phyloP scores from a whole-genome alignment of 305 asterid species.

The Fraxinus paxiana region DNA sequence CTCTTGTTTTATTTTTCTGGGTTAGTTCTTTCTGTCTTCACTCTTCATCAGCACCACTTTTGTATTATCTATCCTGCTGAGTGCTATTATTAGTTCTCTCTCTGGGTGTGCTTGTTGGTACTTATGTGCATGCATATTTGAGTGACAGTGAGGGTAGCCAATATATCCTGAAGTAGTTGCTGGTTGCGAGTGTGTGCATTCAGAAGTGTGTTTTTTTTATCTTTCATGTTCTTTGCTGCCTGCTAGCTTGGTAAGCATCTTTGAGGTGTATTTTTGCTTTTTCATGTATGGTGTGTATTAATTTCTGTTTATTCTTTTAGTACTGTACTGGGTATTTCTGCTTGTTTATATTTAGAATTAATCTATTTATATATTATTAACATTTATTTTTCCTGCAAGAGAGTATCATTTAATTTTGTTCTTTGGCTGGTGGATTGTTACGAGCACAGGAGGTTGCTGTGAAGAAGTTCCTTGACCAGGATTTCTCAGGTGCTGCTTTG shows the following conservation, averaged over 20 bases:
- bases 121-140: not conserved
- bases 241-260: not conserved
- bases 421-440: slow-evolving; percentile 27
- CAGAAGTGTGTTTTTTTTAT: not conserved
- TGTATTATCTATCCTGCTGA: not conserved
- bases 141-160: not conserved
- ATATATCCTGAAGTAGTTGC: not conserved
- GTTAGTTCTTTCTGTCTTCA: not conserved
- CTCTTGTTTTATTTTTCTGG: not conserved
- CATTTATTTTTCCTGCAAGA: not conserved
- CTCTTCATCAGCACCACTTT: not conserved
- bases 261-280: not conserved
- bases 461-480: slow-evolving; percentile 99
- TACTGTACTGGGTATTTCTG: not conserved
- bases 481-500: slow-evolving; percentile 98
- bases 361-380: not conserved
- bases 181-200: not conserved
- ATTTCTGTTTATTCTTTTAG: not conserved
- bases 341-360: not conserved
- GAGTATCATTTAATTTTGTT: not conserved
- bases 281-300: not conserved
- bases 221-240: not conserved
- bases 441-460: slow-evolving; percentile 89
- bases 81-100: not conserved
- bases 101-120: not conserved